Conservation (phyloP, 2,329 filamentous ascomycete genomes). For the Aspergillus sclerotialis region DNA sequence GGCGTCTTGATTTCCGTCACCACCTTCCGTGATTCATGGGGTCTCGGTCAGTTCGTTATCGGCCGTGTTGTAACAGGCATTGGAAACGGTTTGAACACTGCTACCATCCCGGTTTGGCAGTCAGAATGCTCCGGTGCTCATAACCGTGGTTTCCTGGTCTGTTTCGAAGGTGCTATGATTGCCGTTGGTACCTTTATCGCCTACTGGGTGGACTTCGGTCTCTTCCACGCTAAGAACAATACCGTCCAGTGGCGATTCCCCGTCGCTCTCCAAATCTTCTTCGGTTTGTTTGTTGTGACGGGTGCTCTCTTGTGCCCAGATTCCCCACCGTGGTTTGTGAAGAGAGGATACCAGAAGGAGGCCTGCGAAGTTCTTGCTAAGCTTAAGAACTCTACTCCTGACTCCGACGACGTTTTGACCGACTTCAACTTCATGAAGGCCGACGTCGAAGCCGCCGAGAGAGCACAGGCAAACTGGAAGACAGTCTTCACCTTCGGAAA, state of each 20-base stretch:
- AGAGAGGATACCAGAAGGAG: constrained; percentile 42
- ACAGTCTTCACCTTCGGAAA: constrained; percentile 21
- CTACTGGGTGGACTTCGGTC: constrained; percentile 31
- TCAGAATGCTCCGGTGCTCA: constrained; percentile 28
- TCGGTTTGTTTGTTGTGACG: constrained; percentile 21
- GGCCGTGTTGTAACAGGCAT: constrained; percentile 32
- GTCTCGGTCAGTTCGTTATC: constrained; percentile 35
- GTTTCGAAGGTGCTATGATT: constrained; percentile 27
- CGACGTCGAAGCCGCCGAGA: constrained; percentile 32
- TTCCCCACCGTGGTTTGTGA: constrained; percentile 48
- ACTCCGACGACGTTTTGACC: constrained; percentile 25
- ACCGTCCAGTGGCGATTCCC: constrained; percentile 38
- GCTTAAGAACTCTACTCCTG: constrained; percentile 32
- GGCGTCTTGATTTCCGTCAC: constrained; percentile 23
- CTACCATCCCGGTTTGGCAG: constrained; percentile 35
- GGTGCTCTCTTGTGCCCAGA: constrained; percentile 39
- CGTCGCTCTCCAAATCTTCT: constrained; percentile 41
- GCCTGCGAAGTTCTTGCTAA: constrained; percentile 42
- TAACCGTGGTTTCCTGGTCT: constrained; percentile 28
- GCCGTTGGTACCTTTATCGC: constrained; percentile 26
- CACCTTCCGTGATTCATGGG: constrained; percentile 16
- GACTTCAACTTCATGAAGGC: constrained; percentile 39
- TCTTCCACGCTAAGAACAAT: constrained; percentile 25
- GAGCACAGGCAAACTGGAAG: constrained; percentile 18
- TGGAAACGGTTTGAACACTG: constrained; percentile 31